Evolutionary conservation across 169 alveolate genomes (phyloP).

Genomic region (Plasmodium ovale): DNA sequence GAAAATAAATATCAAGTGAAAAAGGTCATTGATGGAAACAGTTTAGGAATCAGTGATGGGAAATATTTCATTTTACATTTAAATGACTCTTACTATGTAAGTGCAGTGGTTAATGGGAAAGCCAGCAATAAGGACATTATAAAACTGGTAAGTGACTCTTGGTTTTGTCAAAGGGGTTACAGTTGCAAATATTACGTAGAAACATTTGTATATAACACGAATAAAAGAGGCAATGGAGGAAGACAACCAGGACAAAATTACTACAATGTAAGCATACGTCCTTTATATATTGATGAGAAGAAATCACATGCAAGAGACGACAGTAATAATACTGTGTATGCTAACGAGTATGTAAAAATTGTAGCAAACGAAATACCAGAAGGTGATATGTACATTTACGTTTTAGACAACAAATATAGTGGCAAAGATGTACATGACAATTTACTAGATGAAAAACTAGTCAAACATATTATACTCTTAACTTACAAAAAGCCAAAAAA

Average conservation of each 20-base stretch:
- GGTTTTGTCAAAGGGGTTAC: not conserved
- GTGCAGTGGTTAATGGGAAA: not conserved
- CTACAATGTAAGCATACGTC: conserved; percentile 5
- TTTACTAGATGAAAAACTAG: not conserved
- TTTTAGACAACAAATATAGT: not conserved
- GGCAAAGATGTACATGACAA: conserved; percentile 10
- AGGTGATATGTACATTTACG: conserved; percentile 11
- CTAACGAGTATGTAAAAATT: not conserved
- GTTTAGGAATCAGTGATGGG: not conserved
- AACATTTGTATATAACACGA: not conserved
- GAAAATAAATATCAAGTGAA: not conserved
- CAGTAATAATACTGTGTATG: not conserved
- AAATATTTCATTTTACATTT: not conserved
- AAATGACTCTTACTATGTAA: not conserved
- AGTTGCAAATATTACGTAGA: not conserved
- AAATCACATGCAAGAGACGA: not conserved
- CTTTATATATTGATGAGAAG: not conserved
- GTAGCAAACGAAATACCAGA: not conserved
- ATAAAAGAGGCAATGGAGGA: not conserved
- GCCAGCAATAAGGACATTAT: not conserved
- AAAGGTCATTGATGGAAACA: not conserved
- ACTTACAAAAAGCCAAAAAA: not conserved
- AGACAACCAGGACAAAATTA: not conserved
- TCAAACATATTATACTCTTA: conserved; percentile 7
- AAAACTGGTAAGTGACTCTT: not conserved